These are phyloP conservation scores for Ceratocystis smalleyi DNA, from an alignment of 2,329 filamentous ascomycete genomes.

Conservation along the genomic window DNA sequence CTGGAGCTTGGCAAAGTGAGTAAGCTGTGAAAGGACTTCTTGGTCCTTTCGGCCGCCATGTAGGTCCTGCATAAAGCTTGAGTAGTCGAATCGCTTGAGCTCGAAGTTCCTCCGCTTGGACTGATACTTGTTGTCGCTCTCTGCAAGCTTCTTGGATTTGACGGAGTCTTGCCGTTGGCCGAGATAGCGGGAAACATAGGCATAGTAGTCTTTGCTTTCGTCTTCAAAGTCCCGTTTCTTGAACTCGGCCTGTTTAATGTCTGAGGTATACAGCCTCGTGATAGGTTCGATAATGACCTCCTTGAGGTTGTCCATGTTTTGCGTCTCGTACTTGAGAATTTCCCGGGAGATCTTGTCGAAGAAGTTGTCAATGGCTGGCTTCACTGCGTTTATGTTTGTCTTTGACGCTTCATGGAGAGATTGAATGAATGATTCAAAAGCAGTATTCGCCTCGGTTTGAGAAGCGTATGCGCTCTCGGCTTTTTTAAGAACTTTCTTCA, in stretches of 20 bases:
- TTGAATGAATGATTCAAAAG: conserved; percentile 67
- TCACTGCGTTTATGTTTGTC: conserved; percentile 91
- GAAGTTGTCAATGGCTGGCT: conserved; percentile 91
- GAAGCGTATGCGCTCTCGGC: conserved; percentile 77
- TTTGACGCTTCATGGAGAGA: conserved; percentile 73
- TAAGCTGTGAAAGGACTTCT: conserved; percentile 85
- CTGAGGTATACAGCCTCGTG: conserved; percentile 76
- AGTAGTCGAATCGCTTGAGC: conserved; percentile 95
- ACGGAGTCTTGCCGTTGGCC: conserved; percentile 88
- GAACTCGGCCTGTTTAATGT: conserved; percentile 92
- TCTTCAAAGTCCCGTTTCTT: conserved; percentile 98
- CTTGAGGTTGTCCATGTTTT: conserved; percentile 71
- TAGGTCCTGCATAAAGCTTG: conserved; percentile 97
- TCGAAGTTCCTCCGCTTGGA: conserved; percentile 88
- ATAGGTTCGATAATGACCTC: conserved; percentile 91
- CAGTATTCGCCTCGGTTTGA: conserved; percentile 72
- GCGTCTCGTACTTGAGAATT: conserved; percentile 71
- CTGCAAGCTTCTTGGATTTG: conserved; percentile 90
- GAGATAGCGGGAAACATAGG: conserved; percentile 88
- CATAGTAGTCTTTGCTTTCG: conserved; percentile 96
- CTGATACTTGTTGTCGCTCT: conserved; percentile 94
- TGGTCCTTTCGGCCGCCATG: conserved; percentile 97
- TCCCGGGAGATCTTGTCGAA: conserved; percentile 93
- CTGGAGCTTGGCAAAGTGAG: conserved; percentile 83
- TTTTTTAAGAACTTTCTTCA: conserved; percentile 90